Conservation (phyloP, 768 basidiomycete genomes). For the Termitomyces sp. region DNA sequence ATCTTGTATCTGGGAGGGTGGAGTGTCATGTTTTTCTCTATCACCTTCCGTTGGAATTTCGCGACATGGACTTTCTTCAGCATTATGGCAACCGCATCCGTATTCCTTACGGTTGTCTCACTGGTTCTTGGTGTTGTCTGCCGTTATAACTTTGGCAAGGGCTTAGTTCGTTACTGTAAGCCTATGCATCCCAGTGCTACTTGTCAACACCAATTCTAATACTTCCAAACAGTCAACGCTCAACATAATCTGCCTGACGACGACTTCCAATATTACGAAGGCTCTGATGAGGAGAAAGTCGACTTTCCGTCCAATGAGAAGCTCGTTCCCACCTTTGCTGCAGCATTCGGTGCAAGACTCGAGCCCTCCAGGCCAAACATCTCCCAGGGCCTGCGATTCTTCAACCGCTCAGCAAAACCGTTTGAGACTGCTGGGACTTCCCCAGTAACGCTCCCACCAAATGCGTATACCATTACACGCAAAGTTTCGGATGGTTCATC, state of each 20-base stretch:
- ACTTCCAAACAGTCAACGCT: conserved; percentile 42
- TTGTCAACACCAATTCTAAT: conserved; percentile 5
- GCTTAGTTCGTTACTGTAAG: conserved; percentile 64
- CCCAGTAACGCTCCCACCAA: conserved; percentile 27
- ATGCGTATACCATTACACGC: conserved; percentile 28
- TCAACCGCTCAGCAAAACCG: conserved; percentile 34
- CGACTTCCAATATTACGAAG: conserved; percentile 26
- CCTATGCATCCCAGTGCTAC: conserved; percentile 6
- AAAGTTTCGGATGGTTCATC: conserved; percentile 30
- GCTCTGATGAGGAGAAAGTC: conserved; percentile 53
- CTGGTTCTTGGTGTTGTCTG: conserved; percentile 65
- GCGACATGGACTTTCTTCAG: conserved; percentile 73
- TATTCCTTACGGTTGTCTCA: conserved; percentile 49
- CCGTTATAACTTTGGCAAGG: conserved; percentile 75
- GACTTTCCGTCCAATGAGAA: conserved; percentile 55
- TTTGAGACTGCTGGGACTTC: conserved; percentile 30
- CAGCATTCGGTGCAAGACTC: conserved; percentile 29
- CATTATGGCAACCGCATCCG: conserved; percentile 55
- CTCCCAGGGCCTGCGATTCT: conserved; percentile 47
- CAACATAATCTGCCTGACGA: conserved; percentile 45
- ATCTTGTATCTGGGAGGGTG: conserved; percentile 63
- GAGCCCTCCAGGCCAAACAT: conserved; percentile 34
- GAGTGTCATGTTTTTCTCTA: conserved; percentile 70
- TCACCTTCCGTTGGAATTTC: conserved; percentile 76
- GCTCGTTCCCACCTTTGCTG: conserved; percentile 54